Percentiles rank a stretch among this genome's conserved stretches.
phyloP scores from a whole-genome alignment of 2,329 filamentous ascomycete genomes.

The Monilinia polystroma region DNA sequence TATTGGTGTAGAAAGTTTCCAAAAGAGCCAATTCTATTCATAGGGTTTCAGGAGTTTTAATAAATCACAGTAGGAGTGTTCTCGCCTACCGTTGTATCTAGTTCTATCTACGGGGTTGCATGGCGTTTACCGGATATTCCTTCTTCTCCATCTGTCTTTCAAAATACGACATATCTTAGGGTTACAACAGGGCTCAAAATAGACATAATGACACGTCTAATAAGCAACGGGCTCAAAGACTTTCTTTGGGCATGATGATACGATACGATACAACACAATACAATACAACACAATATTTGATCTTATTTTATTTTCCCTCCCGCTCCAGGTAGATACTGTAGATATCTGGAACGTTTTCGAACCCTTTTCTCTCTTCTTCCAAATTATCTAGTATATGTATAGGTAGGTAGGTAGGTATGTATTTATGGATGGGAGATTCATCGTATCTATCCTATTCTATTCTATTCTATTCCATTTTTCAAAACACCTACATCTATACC shows the following conservation, averaged over 20 bases:
- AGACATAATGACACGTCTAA: constrained; percentile 9
- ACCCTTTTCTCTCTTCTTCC: no score
- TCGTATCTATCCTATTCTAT: no score
- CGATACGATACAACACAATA: not conserved
- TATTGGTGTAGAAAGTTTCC: constrained; percentile 67
- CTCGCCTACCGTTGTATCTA: not conserved
- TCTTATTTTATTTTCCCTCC: no score
- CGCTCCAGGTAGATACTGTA: no score
- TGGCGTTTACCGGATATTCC: not conserved
- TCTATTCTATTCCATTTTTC: no score
- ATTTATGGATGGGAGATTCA: no score
- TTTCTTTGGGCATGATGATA: not conserved
- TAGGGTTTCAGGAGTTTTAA: constrained; percentile 39
- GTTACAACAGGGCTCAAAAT: not conserved
- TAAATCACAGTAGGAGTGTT: not conserved
- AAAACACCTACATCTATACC: no score
- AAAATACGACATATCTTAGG: not conserved
- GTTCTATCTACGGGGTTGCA: not conserved
- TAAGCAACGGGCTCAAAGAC: not conserved
- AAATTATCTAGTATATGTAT: no score
- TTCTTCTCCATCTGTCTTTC: not conserved
- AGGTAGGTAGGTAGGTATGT: no score
- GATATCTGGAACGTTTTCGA: no score
- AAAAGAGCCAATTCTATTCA: constrained; percentile 68
- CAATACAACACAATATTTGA: not conserved